Evolutionary conservation across 768 basidiomycete species (phyloP), one percentile per base, ranked within the genome.

Genomic region (Suillus cothurnatus): DNA sequence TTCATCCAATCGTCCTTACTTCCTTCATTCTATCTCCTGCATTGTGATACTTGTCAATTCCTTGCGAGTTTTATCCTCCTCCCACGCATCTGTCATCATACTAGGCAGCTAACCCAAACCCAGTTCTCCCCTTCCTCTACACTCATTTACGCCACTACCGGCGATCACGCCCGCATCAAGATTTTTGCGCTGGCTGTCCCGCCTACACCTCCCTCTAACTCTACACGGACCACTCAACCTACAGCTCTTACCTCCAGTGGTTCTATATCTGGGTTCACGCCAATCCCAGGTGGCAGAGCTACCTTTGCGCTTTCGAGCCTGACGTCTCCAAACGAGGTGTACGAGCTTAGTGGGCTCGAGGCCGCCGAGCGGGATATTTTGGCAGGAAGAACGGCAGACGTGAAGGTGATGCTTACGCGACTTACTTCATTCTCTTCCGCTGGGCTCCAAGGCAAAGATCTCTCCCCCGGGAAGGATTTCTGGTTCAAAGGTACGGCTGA

Each of bases 401-500:
- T 74, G 39, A 74, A 64, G 61, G 68, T 70, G 76, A 58, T 80
- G n/a, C 74, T 86, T 2, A 76, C 81, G 21, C 86, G 86, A 68
- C 71, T 96, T 47, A 94, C 96, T 3, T 71, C 77, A 45, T 89
- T 97, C 74, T 84, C 90, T 0, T 81, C 79, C 49, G 73, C 81
- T 11, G 82, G 81, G 7, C 76, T 95, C 59, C 76, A 82, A 59
- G 83, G 78, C 9, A 93, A 91, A 76, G 64, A 77, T 28, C 80
- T 97, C 45, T 79, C 80, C 63, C 71, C 75, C 9, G 92, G 90
- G 17, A 90, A 96, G 70, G 88, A 93, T 64, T 93, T 98, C 72
- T 94, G 90, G 88, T 98, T 97, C 80, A 85, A 87, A 66, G 97
- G 97, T 12, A 93, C 92, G 4, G 78, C 89, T 69, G 85, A 86